Conservation (phyloP, 129 eudicot species). For the Oenanthe sinensis region DNA sequence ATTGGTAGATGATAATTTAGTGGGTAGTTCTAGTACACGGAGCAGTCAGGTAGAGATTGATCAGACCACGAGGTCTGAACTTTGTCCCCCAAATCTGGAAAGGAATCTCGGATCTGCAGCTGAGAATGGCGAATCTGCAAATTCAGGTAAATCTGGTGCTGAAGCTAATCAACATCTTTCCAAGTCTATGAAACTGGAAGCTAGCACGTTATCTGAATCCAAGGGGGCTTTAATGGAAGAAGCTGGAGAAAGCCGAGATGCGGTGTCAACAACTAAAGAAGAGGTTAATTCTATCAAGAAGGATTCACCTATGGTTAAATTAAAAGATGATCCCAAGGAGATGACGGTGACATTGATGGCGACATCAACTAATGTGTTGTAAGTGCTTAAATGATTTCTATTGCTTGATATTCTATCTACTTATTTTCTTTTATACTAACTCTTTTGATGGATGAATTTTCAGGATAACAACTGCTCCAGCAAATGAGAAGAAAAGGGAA, state of each 20-base stretch:
- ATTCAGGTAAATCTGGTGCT: conserved; percentile 22
- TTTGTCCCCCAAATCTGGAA: conserved; percentile 49
- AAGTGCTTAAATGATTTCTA: conserved; percentile 24
- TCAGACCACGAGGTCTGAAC: conserved; percentile 50
- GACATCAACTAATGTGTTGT: conserved; percentile 46
- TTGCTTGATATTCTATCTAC: conserved; percentile 16
- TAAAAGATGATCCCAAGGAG: conserved; percentile 31
- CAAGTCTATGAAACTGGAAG: conserved; percentile 11
- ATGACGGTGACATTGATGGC: conserved; percentile 34
- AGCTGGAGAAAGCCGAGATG: conserved; percentile 31
- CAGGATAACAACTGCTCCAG: conserved; percentile 32
- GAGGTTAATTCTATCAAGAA: conserved; percentile 38
- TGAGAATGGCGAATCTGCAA: conserved; percentile 48
- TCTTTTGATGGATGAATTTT: conserved; percentile 8
- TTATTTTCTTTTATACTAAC: neutral
- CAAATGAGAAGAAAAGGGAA: conserved; percentile 34
- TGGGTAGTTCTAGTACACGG: conserved; percentile 28
- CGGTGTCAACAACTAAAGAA: conserved; percentile 29
- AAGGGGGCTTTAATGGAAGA: conserved; percentile 28
- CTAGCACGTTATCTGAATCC: conserved; percentile 17
- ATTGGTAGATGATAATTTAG: conserved; percentile 40
- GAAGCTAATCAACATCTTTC: neutral
- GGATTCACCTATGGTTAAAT: conserved; percentile 35
- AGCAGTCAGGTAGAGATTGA: conserved; percentile 48
- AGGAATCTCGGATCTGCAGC: conserved; percentile 40